Base-by-base conservation (phyloP, 805 yeast genomes). In the Yarrowia deformans region DNA sequence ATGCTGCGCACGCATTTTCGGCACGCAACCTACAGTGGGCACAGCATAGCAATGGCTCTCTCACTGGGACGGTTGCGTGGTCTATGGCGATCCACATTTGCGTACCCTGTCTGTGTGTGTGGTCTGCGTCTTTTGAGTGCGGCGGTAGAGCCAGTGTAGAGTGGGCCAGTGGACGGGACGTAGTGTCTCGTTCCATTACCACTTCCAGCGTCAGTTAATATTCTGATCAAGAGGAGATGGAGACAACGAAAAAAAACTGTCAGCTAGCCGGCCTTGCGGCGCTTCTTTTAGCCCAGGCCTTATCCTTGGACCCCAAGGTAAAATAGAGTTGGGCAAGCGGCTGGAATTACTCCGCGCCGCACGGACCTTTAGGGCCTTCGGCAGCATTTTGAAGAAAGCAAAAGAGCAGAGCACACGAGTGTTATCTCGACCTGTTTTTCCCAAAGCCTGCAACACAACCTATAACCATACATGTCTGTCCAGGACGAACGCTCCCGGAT, bases 301-400 rank as follows among this genome's bases (percentile, higher is more conserved):
- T 60, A 42, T 58, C 43, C 43, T 58, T 39, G n/a, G 45, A 19
- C 18, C 39, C 39, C 35, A 10, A 43, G 42, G n/a, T 8, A 34
- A 13, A 32, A 34, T 29, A 60, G 37, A 32, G 66, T 60, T 60
- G 37, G 66, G 66, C 66, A 60, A 60, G 66, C 66, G 66, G 66
- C 66, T 60, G 66, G 66, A 58, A 60, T 60, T 60, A 60, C 66
- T 60, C 66, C 66, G 66, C 66, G 66, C 66, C 66, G 66, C 66
- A 60, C 66, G 52, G 66, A 60, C 52, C 48, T 39, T 43, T 60
- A 45, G 66, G 52, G 23, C 66, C 42, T 34, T 60, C 52, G 42
- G 64, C 64, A 42, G 64, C 50, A 58, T 10, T 8, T 18, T 32
- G 19, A 50, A 60, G 66, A 60, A 43, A 60, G 66, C 66, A 32